Percentiles rank a stretch among this genome's conserved stretches.
Evolutionary conservation across 306 rosid genomes (phyloP).

Genomic region (Acacia acuminata): DNA sequence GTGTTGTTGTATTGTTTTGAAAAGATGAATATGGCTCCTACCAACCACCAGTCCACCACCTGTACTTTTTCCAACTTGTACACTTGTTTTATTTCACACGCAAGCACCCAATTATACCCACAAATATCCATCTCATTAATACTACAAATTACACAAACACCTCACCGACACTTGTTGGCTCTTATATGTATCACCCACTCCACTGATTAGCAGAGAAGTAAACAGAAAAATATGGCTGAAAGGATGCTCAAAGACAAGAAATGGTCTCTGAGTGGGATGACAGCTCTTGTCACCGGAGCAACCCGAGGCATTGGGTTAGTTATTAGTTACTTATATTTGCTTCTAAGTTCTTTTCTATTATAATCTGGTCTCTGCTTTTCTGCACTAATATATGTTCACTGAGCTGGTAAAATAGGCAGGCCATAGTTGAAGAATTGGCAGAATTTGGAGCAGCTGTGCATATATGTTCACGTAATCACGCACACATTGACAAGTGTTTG

Average conservation of each 20-base stretch:
- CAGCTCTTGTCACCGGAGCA: slow-evolving; percentile 44
- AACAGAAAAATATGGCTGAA: background rate
- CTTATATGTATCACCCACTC: no score
- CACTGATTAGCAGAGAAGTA: background rate
- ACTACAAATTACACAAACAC: no score
- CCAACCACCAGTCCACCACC: no score
- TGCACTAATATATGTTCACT: background rate
- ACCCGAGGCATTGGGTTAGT: slow-evolving; percentile 41
- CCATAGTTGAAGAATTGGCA: background rate
- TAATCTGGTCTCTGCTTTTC: background rate
- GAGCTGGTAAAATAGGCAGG: no score
- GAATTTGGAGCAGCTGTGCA: slow-evolving; percentile 39
- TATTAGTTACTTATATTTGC: background rate
- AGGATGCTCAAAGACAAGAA: background rate
- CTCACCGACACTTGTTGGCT: no score
- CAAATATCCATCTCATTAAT: no score
- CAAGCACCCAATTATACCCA: no score
- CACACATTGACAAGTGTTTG: slow-evolving; percentile 24
- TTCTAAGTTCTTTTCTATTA: background rate
- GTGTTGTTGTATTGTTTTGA: background rate
- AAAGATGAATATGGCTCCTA: no score
- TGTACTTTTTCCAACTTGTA: no score
- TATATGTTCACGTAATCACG: slow-evolving; percentile 30
- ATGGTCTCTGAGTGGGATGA: slow-evolving; percentile 50
- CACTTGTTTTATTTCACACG: no score